Evolutionary conservation across 2,329 filamentous ascomycete species (phyloP), one percentile per base, ranked within the genome.

Genomic region (Arthrobotrys conoides): DNA sequence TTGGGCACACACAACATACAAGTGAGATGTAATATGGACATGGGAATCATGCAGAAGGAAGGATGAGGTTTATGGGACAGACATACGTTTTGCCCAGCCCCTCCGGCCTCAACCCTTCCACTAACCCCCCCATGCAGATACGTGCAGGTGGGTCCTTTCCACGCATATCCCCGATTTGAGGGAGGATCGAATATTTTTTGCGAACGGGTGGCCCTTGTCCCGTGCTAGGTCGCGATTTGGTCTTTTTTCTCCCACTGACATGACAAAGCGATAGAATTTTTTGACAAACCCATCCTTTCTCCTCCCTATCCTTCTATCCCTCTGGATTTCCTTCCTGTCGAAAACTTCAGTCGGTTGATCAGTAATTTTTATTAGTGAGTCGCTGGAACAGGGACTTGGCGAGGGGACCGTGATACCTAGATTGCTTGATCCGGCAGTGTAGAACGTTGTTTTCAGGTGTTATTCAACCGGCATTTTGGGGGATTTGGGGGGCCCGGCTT

Each of bases 161-260:
- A 53, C 64, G 64, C 64, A 68, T 33, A 68, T 68, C 64, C 64
- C 64, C 64, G 64, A 68, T 55, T 68, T 57, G 64, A 55, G 64
- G 53, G 48, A 51, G 64, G 64, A 68, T 68, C 64, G 64, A 57
- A 55, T 6, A 57, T 41, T 68, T 18, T 55, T 55, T 55, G 48
- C 63, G 63, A 66, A 66, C 48, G 46, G 12, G 46, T 27, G 18
- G 63, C 30, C 63, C 63, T 67, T 67, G 63, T 53, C 64, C 64
- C 64, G 64, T 68, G 49, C 48, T 22, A 38, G 33, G 48, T 57
- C 64, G 64, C 64, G 64, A 68, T 68, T 68, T 41, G 61, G 27
- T 30, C 36, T 41, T 63, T 9, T 63, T 53, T 27, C 14, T 41
- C 38, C 38, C 14, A 22, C 49, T 22, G 38, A 41, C 38, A 41